These are phyloP conservation scores for Pachysandra terminalis DNA, from an alignment of 164 flowering plant genomes.

Conservation along the genomic window DNA sequence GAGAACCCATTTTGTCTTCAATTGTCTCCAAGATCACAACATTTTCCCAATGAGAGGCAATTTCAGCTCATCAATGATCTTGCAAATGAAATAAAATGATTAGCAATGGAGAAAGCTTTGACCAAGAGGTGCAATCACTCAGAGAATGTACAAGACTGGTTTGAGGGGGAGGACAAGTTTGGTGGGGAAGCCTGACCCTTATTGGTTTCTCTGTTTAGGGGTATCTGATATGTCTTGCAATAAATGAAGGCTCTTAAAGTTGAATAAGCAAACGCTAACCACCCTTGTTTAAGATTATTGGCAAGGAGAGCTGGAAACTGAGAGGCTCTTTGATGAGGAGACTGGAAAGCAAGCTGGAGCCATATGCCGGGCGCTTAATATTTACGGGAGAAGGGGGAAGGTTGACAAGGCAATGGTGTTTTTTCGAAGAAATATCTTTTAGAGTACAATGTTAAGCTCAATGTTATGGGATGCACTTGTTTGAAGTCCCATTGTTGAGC, in stretches of 20 bases:
- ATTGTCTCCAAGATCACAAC: conserved; percentile 75
- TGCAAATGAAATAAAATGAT: conserved; percentile 83
- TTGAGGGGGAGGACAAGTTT: conserved; percentile 74
- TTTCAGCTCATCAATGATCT: conserved; percentile 67
- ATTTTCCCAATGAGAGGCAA: conserved; percentile 72
- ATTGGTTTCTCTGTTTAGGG: conserved; percentile 71
- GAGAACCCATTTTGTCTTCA: conserved; percentile 59
- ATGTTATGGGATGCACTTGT: conserved; percentile 92
- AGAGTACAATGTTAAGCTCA: conserved; percentile 44
- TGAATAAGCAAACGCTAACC: conserved; percentile 73
- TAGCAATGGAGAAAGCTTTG: conserved; percentile 61
- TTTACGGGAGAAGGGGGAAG: conserved; percentile 77
- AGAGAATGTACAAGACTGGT: conserved; percentile 85
- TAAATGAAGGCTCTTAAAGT: conserved; percentile 76
- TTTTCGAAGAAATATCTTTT: conserved; percentile 78
- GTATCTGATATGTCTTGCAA: conserved; percentile 69
- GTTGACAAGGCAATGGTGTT: conserved; percentile 64
- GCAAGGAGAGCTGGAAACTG: conserved; percentile 90
- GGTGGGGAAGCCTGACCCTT: conserved; percentile 85
- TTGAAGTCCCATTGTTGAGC: conserved; percentile 69
- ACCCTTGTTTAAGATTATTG: conserved; percentile 81
- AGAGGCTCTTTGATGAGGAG: conserved; percentile 79
- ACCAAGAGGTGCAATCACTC: conserved; percentile 64
- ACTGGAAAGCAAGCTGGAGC: conserved; percentile 85
- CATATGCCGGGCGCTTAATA: conserved; percentile 85